These are phyloP conservation scores for Vachellia pachyceras DNA, from an alignment of 306 rosid genomes.

Conservation along the genomic window DNA sequence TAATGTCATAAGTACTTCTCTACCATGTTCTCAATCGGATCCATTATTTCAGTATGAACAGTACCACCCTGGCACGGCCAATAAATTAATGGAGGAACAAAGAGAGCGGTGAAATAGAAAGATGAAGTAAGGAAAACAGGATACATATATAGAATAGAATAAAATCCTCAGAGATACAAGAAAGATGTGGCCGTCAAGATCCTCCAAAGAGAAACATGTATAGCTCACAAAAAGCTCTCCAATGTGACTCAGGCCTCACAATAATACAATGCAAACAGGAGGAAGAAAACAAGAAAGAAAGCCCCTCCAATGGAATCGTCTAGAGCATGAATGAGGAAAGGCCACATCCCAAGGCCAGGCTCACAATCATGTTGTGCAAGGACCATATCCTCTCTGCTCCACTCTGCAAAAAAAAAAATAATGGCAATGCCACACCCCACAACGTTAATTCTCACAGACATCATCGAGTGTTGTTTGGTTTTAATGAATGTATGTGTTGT, in stretches of 20 bases:
- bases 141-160: conserved; percentile 16
- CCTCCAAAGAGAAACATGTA: conserved; percentile 71
- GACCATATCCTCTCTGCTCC: conserved; percentile 73
- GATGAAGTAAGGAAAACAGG: conserved; percentile 30
- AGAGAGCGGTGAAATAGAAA: background rate
- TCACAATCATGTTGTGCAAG: conserved; percentile 58
- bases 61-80: background rate
- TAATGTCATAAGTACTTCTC: no score
- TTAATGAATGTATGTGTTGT: background rate
- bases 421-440: background rate
- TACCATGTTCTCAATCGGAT: no score
- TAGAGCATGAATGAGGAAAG: conserved; percentile 59
- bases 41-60: no score
- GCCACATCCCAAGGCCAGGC: conserved; percentile 61
- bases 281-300: no score
- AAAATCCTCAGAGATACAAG: conserved; percentile 40
- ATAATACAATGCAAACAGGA: conserved; percentile 30
- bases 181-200: conserved; percentile 45
- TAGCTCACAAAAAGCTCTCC: conserved; percentile 46
- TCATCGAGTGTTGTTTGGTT: background rate
- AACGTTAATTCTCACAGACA: background rate
- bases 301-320: conserved; percentile 34
- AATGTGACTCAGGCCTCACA: conserved; percentile 34
- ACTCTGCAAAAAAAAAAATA: conserved; percentile 75
- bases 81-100: background rate